Base-by-base conservation (phyloP, 73 alveolate genomes). In the Durusdinium trenchii region DNA sequence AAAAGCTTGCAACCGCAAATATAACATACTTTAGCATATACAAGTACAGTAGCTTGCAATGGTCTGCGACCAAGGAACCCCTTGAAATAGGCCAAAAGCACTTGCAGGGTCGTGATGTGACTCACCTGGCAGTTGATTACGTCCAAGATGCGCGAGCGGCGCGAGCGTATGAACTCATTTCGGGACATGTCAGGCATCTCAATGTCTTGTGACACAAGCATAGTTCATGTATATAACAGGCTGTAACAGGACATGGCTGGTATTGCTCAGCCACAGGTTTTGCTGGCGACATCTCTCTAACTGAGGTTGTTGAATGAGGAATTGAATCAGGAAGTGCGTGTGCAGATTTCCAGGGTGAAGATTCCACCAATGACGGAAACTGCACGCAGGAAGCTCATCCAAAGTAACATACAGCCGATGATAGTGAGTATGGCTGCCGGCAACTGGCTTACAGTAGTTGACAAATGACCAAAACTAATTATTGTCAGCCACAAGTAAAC, bases 91-190 rank as follows among this genome's bases (percentile, higher is more conserved):
- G 87, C 46, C 46, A 90, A 54, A n/a, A 90, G 79, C 75, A 90
- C 75, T 57, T 90, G 97, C 51, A 90, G 81, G n/a, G 73, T 76
- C 57, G 97, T 90, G 54, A 90, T 90, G 97, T 90, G 97, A 52
- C 97, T 90, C 54, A 90, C 97, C 97, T 87, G 50, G 18, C 32
- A 28, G 45, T 54, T 7, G 60, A 18, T 38, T 38, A 12, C 38
- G 52, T n/a, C 52, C 38, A 12, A 30, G 32, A 20, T 69, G 83
- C 20, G 83, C 36, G 43, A 26, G 83, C 38, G 12, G 83, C 83
- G 43, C 18, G 3, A n/a, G 54, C n/a, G 32, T n/a, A 35, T 75
- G 40, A 36, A 75, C 9, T 10, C 86, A 4, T 36, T n/a, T 10
- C 7, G 54, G 36, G 26, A 35, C 86, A 75, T 12, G 18, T 42